Percentiles rank a stretch among this genome's conserved stretches.
Evolutionary conservation across 805 yeast species (phyloP).

Genomic region (Debaryomyces prosopidis): DNA sequence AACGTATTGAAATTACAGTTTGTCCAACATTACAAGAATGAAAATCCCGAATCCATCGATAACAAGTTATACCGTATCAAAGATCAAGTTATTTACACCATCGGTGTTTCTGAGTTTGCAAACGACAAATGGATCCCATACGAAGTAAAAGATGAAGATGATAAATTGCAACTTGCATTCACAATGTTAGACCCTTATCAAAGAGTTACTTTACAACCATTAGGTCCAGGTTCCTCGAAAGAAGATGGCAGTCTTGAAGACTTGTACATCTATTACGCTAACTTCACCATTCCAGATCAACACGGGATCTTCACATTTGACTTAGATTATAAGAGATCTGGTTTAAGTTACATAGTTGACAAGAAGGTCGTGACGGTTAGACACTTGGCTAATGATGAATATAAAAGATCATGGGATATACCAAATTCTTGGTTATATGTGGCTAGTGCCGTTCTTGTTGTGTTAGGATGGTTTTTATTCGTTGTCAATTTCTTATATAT

Average conservation of each 20-base stretch:
- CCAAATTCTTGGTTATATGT: constrained; percentile 92
- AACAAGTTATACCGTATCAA: constrained; percentile 64
- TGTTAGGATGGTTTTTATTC: constrained; percentile 74
- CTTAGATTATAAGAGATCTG: constrained; percentile 76
- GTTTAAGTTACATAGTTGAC: constrained; percentile 66
- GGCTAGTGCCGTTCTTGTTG: constrained; percentile 67
- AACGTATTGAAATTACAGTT: constrained; percentile 59
- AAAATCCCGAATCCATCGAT: constrained; percentile 41
- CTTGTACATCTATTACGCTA: constrained; percentile 46
- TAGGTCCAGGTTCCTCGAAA: constrained; percentile 35
- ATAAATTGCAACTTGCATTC: constrained; percentile 78
- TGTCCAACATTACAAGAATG: constrained; percentile 56
- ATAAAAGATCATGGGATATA: constrained; percentile 88
- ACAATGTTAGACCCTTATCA: constrained; percentile 95
- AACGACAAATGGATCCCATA: constrained; percentile 71
- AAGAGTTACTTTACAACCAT: constrained; percentile 61
- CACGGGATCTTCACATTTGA: constrained; percentile 94
- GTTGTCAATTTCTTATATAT: constrained; percentile 61
- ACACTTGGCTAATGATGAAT: constrained; percentile 95
- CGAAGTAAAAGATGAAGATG: constrained; percentile 31
- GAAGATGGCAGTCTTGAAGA: constrained; percentile 41
- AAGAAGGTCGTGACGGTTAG: constrained; percentile 77
- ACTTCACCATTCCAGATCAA: constrained; percentile 85
- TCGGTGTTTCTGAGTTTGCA: constrained; percentile 47
- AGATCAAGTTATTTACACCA: constrained; percentile 62